Conservation (phyloP, 495 filamentous ascomycete genomes). For the Aspergillus incahuasiensis region DNA sequence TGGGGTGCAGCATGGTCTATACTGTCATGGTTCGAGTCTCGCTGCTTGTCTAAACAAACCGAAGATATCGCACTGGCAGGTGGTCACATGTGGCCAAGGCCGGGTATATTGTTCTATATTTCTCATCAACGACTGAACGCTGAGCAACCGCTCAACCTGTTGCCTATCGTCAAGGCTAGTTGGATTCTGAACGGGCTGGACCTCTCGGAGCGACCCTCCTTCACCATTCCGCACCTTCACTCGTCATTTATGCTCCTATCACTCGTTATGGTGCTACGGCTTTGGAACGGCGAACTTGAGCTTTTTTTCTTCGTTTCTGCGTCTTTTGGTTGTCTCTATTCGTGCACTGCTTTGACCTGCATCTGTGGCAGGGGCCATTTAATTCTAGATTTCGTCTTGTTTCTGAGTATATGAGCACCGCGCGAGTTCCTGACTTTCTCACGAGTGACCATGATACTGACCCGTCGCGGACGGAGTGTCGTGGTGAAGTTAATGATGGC, state of each 20-base stretch:
- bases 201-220: slow-evolving; percentile 18
- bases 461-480: slow-evolving; percentile 9
- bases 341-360: slow-evolving; percentile 7
- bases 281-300: slow-evolving; percentile 40
- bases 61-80: slow-evolving; percentile 19
- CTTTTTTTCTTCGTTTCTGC: slow-evolving; percentile 19
- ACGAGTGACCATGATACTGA: slow-evolving; percentile 2
- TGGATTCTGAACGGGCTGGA: slow-evolving; percentile 16
- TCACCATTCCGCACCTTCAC: slow-evolving; percentile 5
- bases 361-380: slow-evolving; percentile 35
- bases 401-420: slow-evolving; percentile 24
- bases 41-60: slow-evolving; percentile 15
- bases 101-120: slow-evolving; percentile 22
- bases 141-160: slow-evolving; percentile 8
- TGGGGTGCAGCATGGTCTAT: slow-evolving; percentile 25
- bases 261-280: slow-evolving; percentile 44
- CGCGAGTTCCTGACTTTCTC: slow-evolving; percentile 5
- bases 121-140: slow-evolving; percentile 18
- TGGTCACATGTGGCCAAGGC: slow-evolving; percentile 17
- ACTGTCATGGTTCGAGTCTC: slow-evolving; percentile 20
- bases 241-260: slow-evolving; percentile 21
- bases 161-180: slow-evolving; percentile 9
- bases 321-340: slow-evolving; percentile 14
- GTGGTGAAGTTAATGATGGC: slow-evolving; percentile 14
- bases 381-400: slow-evolving; percentile 33